Percentiles rank a stretch among this genome's conserved stretches.
These are phyloP conservation scores for Thinopyrum obtusiflorum DNA, from an alignment of 202 grass and related monocot genomes.

Conservation along the genomic window DNA sequence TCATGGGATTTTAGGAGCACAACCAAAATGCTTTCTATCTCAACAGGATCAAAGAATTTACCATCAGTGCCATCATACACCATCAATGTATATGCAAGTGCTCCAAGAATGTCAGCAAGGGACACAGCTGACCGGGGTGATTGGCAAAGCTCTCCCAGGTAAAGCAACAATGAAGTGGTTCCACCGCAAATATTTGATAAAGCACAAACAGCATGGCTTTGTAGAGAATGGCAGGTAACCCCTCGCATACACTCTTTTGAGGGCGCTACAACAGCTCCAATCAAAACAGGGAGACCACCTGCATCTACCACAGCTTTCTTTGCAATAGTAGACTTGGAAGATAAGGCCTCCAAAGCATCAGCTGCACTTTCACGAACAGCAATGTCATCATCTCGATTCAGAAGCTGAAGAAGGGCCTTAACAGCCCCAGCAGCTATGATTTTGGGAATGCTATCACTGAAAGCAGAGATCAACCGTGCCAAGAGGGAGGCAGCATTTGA, in stretches of 20 bases:
- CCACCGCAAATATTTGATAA: constrained; percentile 93
- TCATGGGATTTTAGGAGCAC: constrained; percentile 64
- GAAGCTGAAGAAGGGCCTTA: constrained; percentile 77
- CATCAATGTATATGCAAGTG: constrained; percentile 90
- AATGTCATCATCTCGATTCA: constrained; percentile 80
- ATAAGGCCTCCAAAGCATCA: constrained; percentile 93
- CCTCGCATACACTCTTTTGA: constrained; percentile 95
- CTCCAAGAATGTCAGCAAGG: constrained; percentile 76
- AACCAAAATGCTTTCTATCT: constrained; percentile 79
- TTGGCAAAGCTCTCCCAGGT: constrained; percentile 76
- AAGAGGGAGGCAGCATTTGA: constrained; percentile 93
- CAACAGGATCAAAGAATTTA: constrained; percentile 75
- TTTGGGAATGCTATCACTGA: constrained; percentile 79
- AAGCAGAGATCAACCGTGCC: constrained; percentile 86
- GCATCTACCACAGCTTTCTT: constrained; percentile 92
- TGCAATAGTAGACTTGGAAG: constrained; percentile 82
- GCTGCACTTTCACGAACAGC: constrained; percentile 86
- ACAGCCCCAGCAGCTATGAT: constrained; percentile 78
- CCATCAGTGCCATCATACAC: constrained; percentile 78
- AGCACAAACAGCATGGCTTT: constrained; percentile 74
- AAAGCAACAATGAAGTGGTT: constrained; percentile 70
- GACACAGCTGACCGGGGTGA: constrained; percentile 35
- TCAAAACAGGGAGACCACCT: constrained; percentile 77
- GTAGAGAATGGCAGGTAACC: constrained; percentile 69
- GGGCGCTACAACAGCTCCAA: constrained; percentile 89